Conservation (phyloP, 345 rosid species). For the Cardamine occulta region DNA sequence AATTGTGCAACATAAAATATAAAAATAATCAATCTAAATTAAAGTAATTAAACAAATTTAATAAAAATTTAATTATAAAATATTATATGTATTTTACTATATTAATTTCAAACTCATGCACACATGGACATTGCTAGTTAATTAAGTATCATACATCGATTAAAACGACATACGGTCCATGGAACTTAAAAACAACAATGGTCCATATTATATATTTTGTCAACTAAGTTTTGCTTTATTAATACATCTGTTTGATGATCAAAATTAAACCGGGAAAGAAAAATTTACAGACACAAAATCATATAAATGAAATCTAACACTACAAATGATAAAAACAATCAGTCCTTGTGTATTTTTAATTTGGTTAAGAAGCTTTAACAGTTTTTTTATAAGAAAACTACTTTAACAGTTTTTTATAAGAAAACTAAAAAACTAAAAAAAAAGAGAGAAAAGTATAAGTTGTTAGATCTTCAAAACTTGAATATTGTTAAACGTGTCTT, state of each 20-base stretch:
- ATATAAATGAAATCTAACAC: background rate
- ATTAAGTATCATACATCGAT: no score
- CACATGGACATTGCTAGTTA: no score
- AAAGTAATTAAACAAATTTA: no score
- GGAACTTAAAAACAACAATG: background rate
- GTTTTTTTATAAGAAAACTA: background rate
- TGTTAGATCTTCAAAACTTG: slow-evolving; percentile 1
- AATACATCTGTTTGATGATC: background rate
- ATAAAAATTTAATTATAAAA: no score
- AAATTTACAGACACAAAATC: background rate
- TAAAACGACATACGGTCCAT: no score
- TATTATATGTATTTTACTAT: no score
- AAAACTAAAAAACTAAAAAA: no score
- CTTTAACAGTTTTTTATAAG: background rate
- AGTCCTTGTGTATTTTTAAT: background rate
- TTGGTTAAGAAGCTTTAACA: background rate
- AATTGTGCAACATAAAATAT: no score
- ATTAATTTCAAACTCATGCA: no score
- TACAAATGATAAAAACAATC: background rate
- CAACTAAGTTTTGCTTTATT: background rate
- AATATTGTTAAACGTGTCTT: background rate
- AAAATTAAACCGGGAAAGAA: background rate
- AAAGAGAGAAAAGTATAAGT: background rate
- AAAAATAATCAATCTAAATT: no score
- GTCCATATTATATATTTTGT: background rate